A percentile compares a stretch with the other conserved stretches of the same genome.
Evolutionary conservation across 2,329 filamentous ascomycete species (phyloP).

Genomic region (Trichoderma sp.): DNA sequence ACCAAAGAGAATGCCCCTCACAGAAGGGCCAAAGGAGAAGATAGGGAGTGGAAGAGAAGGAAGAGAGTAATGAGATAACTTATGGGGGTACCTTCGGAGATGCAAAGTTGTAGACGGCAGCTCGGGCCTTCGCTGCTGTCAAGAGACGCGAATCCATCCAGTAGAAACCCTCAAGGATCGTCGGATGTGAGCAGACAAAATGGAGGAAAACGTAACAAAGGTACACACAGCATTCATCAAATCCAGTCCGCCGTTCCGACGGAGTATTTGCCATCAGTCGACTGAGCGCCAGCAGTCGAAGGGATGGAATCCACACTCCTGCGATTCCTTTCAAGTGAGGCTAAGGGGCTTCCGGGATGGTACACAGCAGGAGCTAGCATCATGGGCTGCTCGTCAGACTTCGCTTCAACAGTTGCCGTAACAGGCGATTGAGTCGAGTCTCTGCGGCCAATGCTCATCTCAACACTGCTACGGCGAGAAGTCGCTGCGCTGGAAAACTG

Average conservation of each 20-base stretch:
- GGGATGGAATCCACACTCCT: neutral
- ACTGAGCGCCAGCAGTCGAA: neutral
- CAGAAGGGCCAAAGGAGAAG: neutral
- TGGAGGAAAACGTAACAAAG: too few relatives aligned
- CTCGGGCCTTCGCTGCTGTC: neutral
- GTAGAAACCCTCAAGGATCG: neutral
- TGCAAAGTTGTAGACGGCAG: neutral
- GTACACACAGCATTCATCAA: neutral
- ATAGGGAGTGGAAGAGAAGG: neutral
- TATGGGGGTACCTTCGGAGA: neutral
- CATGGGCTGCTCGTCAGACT: slow-evolving; percentile 33
- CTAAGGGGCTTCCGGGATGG: slow-evolving; percentile 38
- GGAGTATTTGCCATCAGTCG: neutral
- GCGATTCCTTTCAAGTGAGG: neutral
- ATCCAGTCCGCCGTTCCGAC: slow-evolving; percentile 31
- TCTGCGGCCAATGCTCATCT: neutral
- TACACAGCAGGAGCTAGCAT: slow-evolving; percentile 58
- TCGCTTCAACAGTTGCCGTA: slow-evolving; percentile 33
- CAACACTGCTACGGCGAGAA: slow-evolving; percentile 2
- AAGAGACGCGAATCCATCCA: neutral
- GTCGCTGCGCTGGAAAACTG: slow-evolving; percentile 1
- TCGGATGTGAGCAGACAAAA: neutral
- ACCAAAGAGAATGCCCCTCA: neutral
- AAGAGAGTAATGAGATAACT: neutral
- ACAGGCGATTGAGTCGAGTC: slow-evolving; percentile 41